Percentiles rank a stretch among this genome's conserved stretches.
Evolutionary conservation across 1,284 basidiomycete species (phyloP).

Genomic region (Paramarasmius palmivorus): DNA sequence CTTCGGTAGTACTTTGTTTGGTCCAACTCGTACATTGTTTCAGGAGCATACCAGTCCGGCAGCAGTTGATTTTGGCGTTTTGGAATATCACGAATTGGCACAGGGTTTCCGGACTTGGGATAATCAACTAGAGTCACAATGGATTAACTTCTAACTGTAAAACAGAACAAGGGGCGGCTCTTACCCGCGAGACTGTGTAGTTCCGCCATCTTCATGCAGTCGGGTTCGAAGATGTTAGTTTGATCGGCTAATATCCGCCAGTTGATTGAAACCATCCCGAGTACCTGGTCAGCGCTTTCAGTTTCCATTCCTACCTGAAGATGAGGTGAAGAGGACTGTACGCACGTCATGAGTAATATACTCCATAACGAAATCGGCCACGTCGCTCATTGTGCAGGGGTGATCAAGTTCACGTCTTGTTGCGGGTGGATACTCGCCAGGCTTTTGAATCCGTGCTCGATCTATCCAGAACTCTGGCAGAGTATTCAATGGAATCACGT

Average conservation of each 20-base stretch:
- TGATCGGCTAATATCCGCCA: constrained; percentile 73
- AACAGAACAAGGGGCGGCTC: no score
- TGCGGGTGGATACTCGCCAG: constrained; percentile 56
- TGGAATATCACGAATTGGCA: constrained; percentile 24
- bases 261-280: constrained; percentile 60
- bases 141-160: no score
- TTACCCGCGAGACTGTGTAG: constrained; percentile 61
- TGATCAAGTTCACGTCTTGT: constrained; percentile 47
- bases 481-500: constrained; percentile 46
- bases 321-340: constrained; percentile 3
- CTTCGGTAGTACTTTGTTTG: constrained; percentile 49
- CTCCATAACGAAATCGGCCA: constrained; percentile 73
- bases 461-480: constrained; percentile 32
- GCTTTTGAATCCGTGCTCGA: constrained; percentile 29
- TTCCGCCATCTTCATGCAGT: constrained; percentile 63
- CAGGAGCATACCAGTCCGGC: constrained; percentile 69
- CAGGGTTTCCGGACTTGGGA: constrained; percentile 63
- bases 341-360: constrained; percentile 67
- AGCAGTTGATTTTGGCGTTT: background rate
- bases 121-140: constrained; percentile 51
- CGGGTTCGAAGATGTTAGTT: constrained; percentile 56
- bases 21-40: constrained; percentile 41
- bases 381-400: constrained; percentile 66
- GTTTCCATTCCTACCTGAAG: no score
- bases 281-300: constrained; percentile 37